These are phyloP conservation scores for Barnettozyma californica DNA, from an alignment of 805 yeast species.

Conservation along the genomic window DNA sequence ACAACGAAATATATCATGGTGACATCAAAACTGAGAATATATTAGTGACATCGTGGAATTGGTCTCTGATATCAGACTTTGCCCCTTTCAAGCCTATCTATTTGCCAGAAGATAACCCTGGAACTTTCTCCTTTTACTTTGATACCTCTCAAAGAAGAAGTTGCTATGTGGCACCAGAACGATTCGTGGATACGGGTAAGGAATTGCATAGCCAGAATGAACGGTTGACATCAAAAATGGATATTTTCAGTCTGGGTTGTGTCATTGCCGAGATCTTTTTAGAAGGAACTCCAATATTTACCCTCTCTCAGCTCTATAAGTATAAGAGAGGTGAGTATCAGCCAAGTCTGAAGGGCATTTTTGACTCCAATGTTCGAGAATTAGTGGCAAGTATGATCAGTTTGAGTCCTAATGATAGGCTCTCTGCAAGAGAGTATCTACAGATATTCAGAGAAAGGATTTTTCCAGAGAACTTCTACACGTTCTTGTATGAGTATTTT, in stretches of 20 bases:
- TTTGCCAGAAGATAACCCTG: conserved; percentile 90
- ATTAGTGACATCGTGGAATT: conserved; percentile 81
- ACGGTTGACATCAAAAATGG: conserved; percentile 59
- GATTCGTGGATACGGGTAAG: conserved; percentile 44
- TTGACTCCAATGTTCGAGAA: conserved; percentile 43
- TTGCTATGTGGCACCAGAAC: conserved; percentile 93
- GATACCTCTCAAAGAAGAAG: conserved; percentile 83
- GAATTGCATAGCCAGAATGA: conserved; percentile 19
- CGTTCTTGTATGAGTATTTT: conserved; percentile 66
- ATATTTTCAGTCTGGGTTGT: conserved; percentile 79
- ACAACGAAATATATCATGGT: conserved; percentile 65
- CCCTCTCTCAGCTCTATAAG: conserved; percentile 81
- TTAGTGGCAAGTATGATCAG: conserved; percentile 61
- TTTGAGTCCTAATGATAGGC: conserved; percentile 56
- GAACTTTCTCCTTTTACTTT: conserved; percentile 85
- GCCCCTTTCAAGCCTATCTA: conserved; percentile 79
- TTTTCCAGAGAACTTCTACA: conserved; percentile 68
- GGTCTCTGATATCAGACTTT: conserved; percentile 80
- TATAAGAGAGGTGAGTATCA: conserved; percentile 63
- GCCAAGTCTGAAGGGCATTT: conserved; percentile 58
- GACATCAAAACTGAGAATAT: conserved; percentile 90
- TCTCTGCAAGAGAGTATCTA: conserved; percentile 49
- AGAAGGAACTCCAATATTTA: conserved; percentile 84
- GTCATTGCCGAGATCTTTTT: conserved; percentile 82
- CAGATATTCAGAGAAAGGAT: conserved; percentile 40